phyloP scores from a whole-genome alignment of 1,139 yeast genomes.

The Trichomonascaceae sp. region DNA sequence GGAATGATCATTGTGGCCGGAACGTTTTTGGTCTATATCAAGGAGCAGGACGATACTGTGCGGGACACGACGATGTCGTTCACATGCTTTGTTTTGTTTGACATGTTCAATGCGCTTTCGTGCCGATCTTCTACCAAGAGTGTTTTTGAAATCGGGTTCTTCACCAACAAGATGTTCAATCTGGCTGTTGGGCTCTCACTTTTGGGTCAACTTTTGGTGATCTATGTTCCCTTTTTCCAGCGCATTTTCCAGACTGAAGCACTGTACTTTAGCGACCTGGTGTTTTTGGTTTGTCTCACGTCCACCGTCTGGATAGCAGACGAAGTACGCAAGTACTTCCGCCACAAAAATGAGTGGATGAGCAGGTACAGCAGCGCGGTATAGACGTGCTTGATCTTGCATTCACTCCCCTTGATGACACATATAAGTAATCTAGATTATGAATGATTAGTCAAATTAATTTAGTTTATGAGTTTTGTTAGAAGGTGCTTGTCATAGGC shows the following conservation, averaged over 20 bases:
- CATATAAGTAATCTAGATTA: background rate
- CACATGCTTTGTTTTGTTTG: conserved; percentile 88
- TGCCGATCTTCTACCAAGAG: conserved; percentile 84
- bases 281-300: conserved; percentile 47
- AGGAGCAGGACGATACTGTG: conserved; percentile 80
- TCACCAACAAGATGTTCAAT: conserved; percentile 79
- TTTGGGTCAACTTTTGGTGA: conserved; percentile 85
- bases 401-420: background rate
- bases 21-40: conserved; percentile 70
- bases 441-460: too few relatives aligned
- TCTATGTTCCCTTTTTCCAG: conserved; percentile 87
- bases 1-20: conserved; percentile 62
- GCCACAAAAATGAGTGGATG: conserved; percentile 13
- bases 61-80: conserved; percentile 99
- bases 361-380: conserved; percentile 12
- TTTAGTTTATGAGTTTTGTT: conserved; percentile 2
- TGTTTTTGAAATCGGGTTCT: conserved; percentile 59
- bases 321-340: conserved; percentile 54
- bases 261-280: conserved; percentile 50
- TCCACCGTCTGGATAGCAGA: conserved; percentile 79
- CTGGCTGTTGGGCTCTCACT: conserved; percentile 83
- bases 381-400: conserved; percentile 3
- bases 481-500: conserved; percentile 1
- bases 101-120: conserved; percentile 89
- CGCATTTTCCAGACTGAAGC: conserved; percentile 90